Conservation (phyloP, 2,329 filamentous ascomycete species). For the Trichoderma lentiforme region DNA sequence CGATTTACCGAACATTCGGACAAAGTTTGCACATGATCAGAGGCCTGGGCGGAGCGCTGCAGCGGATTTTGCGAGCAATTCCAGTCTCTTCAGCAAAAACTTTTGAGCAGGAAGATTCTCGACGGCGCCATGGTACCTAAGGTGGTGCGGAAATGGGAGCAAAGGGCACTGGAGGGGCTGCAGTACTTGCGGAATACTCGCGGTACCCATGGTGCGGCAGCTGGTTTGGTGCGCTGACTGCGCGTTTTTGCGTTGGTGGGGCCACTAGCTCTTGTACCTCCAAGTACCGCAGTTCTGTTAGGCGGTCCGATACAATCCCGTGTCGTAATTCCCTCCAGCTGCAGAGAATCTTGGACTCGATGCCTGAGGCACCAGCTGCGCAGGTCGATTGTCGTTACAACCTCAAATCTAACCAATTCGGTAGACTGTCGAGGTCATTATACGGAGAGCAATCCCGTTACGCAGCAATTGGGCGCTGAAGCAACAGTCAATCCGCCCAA, state of each 20-base stretch:
- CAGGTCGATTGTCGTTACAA: slow-evolving; percentile 27
- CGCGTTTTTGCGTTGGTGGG: background rate
- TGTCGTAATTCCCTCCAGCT: background rate
- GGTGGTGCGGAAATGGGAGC: slow-evolving; percentile 14
- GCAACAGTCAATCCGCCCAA: slow-evolving; percentile 31
- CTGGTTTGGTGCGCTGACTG: background rate
- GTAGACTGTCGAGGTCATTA: slow-evolving; percentile 26
- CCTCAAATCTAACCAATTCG: slow-evolving; percentile 27
- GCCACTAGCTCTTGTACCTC: background rate
- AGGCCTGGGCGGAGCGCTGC: slow-evolving; percentile 44
- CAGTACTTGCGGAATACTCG: background rate
- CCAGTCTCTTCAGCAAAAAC: slow-evolving; percentile 50
- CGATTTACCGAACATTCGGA: slow-evolving; percentile 43
- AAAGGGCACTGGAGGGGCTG: slow-evolving; percentile 15
- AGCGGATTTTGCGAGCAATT: slow-evolving; percentile 44
- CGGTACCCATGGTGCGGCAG: background rate
- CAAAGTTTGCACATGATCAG: slow-evolving; percentile 55
- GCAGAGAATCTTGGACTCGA: background rate
- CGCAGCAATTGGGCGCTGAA: slow-evolving; percentile 38
- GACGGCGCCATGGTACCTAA: slow-evolving; percentile 22
- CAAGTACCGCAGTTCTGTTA: slow-evolving; percentile 5
- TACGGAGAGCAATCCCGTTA: slow-evolving; percentile 29
- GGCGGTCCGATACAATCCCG: slow-evolving; percentile 13
- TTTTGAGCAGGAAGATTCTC: slow-evolving; percentile 37
- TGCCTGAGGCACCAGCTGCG: slow-evolving; percentile 36